These are phyloP conservation scores for Gossypium raimondii DNA, from an alignment of 345 rosid species.

Conservation along the genomic window DNA sequence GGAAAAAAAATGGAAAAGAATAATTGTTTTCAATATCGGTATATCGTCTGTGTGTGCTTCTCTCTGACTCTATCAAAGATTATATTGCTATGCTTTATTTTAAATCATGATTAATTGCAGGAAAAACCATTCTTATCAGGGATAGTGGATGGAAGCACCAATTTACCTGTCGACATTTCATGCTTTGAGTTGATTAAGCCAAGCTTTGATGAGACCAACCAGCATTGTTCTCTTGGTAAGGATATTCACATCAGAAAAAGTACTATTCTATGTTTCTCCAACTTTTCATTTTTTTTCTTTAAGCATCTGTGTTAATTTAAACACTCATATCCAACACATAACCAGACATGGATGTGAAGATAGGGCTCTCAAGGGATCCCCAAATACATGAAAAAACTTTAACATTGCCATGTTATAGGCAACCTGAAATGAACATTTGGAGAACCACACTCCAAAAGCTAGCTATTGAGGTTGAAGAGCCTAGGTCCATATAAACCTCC, in stretches of 20 bases:
- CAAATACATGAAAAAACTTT: background rate
- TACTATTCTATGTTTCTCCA: background rate
- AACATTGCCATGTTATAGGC: background rate
- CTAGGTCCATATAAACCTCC: no score
- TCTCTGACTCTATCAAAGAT: no score
- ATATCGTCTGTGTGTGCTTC: no score
- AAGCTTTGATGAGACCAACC: constrained; percentile 31
- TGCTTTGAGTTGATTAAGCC: constrained; percentile 37
- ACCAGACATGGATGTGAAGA: background rate
- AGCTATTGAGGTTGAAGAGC: no score
- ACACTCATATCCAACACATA: background rate
- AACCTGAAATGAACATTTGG: no score
- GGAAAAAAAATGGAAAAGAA: background rate
- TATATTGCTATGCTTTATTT: background rate
- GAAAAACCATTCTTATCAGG: constrained; percentile 20
- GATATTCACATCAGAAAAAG: background rate
- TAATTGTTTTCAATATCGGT: no score
- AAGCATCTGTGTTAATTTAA: background rate
- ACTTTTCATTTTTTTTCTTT: background rate
- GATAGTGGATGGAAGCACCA: constrained; percentile 27
- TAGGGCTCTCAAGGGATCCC: background rate
- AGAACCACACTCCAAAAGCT: no score
- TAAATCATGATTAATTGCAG: constrained; percentile 18
- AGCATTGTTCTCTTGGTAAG: constrained; percentile 43
- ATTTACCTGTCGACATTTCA: constrained; percentile 26